Base-by-base conservation (phyloP, 345 rosid species). In the Arabis hirsuta region DNA sequence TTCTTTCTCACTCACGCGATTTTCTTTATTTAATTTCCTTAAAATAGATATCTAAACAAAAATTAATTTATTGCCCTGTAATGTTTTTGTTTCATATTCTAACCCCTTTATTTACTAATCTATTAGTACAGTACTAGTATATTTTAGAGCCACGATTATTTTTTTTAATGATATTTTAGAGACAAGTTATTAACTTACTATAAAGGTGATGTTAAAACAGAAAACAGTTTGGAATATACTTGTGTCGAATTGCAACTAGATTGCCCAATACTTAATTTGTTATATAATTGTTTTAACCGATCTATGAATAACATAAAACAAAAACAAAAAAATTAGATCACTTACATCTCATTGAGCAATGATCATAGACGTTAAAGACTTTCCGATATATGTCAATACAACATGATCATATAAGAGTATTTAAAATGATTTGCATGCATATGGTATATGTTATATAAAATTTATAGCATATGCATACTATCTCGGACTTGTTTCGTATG, bases 1-100 rank as follows among this genome's bases (percentile, higher is more conserved):
- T 67, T 76, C 65, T 69, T 65, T 51, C 70, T 69, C 74, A 36
- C 46, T 69, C 27, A 38, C 74, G 66, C 74, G 0, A 57, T 56
- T 69, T 32, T 32, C 34, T n/a, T 29, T 67, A 19, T 13, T 69
- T 44, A 1, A 6, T 55, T 44, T 12, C 52, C 61, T 7, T 61
- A 42, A 38, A 59, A 71, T 71, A 71, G 67, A 26, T 31, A 45
- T 44, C 43, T 43, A 7, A 32, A 5, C 36, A 32, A 32, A 27
- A 10, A 24, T 12, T 29, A 10, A 10, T n/a, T 31, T 46, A 62
- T 5, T 3, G 2, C 55, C 29, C 29, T 62, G 14, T 11, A 29
- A 46, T 62, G 11, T 16, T 10, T 46, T 8, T 9, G 9, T 45
- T 31, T 16, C 42, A 31, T 16, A 31, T 31, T 62, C 10, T 20